phyloP scores from a whole-genome alignment of 345 rosid genomes.

The Boechera divaricarpa region DNA sequence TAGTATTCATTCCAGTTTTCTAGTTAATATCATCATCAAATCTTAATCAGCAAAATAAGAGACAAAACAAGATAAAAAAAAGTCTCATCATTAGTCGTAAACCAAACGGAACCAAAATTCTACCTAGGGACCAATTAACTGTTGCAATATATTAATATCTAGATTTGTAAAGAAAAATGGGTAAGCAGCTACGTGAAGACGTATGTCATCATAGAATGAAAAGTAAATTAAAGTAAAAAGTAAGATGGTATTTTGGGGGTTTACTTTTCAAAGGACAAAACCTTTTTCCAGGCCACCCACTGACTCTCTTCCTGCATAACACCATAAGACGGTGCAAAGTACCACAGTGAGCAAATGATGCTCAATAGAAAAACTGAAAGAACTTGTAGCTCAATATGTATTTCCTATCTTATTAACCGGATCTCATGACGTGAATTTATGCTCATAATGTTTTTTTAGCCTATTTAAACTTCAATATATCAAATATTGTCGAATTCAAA shows the following conservation, averaged over 20 bases:
- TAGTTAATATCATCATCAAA: conserved; percentile 8
- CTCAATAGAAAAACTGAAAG: not conserved
- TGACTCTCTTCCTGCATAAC: conserved; percentile 81
- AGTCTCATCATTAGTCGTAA: conserved; percentile 13
- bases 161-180: conserved; percentile 8
- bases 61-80: not conserved
- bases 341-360: conserved; percentile 20
- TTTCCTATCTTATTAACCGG: conserved; percentile 16
- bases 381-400: conserved; percentile 17
- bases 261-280: conserved; percentile 89
- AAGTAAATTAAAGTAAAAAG: not conserved
- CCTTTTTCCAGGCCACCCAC: conserved; percentile 95
- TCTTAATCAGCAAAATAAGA: conserved; percentile 11
- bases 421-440: conserved; percentile 13
- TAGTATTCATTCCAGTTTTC: conserved; percentile 28
- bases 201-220: conserved; percentile 5
- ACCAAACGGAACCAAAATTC: conserved; percentile 2
- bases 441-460: not conserved
- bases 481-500: conserved; percentile 18
- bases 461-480: conserved; percentile 11
- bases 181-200: conserved; percentile 5
- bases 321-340: conserved; percentile 19
- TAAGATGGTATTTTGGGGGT: conserved; percentile 23
- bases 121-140: conserved; percentile 8
- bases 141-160: conserved; percentile 9